Evolutionary conservation across 139 green algal species (phyloP), one percentile per base, ranked within the genome.

Genomic region (Bryopsis sp.): DNA sequence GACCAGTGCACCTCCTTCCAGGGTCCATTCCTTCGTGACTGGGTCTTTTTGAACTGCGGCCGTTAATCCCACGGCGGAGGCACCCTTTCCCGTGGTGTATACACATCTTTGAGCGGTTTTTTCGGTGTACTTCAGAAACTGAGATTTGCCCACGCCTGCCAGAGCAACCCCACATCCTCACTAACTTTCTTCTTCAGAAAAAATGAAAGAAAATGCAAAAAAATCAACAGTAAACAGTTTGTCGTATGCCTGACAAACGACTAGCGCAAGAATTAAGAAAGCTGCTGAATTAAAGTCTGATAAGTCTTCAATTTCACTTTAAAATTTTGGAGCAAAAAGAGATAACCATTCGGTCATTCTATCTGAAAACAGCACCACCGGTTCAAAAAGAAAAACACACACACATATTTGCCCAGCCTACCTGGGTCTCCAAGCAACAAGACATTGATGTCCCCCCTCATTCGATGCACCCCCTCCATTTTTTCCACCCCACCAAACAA

Each of bases 41-140:
- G 88, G 76, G 67, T 99, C 94, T 73, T 90, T 92, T 73, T 97
- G 90, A 46, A 99, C 94, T 1, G 86, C 80, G 2, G 94, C 94
- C 0, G 94, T 99, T 46, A 99, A 84, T 74, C 94, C 94, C 66
- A 99, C 94, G 1, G 94, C 94, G 2, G 79, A 92, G 3, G 94
- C 94, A 32, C 94, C 94, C 84, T 98, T 98, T 76, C 94, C 94
- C 32, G 94, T 99, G 28, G 94, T 97, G 81, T 96, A 98, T 31
- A 99, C 92, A 0, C 89, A 89, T 11, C 94, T 79, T 48, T 87
- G 70, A 1, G 94, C 89, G 8, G 88, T 92, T 74, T 95, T 95
- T 81, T 99, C 91, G 1, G 96, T 77, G 71, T 99, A 99, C 81
- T 98, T 99, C 46, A 98, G 85, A 81, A 99, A 98, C 81, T 99